Evolutionary conservation across 2,329 filamentous ascomycete species (phyloP).

Genomic region (Samsoniella hepiali): DNA sequence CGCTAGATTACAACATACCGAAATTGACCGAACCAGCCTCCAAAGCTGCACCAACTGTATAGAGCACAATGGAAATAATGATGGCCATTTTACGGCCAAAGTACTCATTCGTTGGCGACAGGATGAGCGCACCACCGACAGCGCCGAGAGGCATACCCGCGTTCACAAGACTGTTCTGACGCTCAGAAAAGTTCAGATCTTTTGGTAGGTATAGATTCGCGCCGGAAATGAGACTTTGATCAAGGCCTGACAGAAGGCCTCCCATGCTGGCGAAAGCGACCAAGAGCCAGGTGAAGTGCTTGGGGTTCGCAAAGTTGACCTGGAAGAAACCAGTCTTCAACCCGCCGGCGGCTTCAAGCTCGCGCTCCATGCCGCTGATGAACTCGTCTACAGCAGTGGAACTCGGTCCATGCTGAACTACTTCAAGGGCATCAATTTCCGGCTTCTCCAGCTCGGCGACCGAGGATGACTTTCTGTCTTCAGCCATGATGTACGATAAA

Average conservation of each 20-base stretch:
- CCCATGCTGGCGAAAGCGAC: constrained; percentile 74
- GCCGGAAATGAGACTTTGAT: constrained; percentile 70
- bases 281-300: constrained; percentile 63
- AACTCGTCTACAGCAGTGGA: constrained; percentile 35
- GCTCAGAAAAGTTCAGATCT: constrained; percentile 52
- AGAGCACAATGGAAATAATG: constrained; percentile 64
- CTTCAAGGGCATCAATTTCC: constrained; percentile 35
- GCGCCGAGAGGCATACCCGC: constrained; percentile 70
- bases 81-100: constrained; percentile 67
- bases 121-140: constrained; percentile 64
- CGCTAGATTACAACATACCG: constrained; percentile 33
- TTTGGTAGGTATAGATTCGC: constrained; percentile 64
- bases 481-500: background rate
- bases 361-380: constrained; percentile 40
- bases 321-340: constrained; percentile 46
- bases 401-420: constrained; percentile 32
- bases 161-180: constrained; percentile 64
- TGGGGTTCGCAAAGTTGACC: constrained; percentile 58
- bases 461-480: constrained; percentile 10
- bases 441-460: constrained; percentile 24
- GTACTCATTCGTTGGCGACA: constrained; percentile 65
- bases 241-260: constrained; percentile 67
- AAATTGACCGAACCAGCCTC: constrained; percentile 66
- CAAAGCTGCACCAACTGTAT: constrained; percentile 66
- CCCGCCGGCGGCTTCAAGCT: constrained; percentile 35